phyloP scores from a whole-genome alignment of 495 filamentous ascomycete species.

The Glonium stellatum region DNA sequence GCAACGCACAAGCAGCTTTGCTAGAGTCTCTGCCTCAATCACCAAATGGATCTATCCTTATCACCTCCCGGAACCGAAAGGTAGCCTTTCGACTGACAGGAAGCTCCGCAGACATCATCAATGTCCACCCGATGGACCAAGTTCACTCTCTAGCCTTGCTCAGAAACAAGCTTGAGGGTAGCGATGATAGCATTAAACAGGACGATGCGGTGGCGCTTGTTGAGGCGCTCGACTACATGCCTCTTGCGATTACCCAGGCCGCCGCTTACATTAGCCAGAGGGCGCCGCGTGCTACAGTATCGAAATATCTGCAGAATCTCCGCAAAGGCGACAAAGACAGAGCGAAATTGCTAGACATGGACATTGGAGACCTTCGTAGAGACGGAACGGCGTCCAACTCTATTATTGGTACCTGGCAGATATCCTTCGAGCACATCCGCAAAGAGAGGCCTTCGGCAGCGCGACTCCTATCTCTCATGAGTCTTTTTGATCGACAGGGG shows the following conservation, averaged over 20 bases:
- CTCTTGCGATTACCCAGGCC: constrained; percentile 3
- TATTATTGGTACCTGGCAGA: constrained; percentile 3
- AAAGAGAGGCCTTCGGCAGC: constrained; percentile 23
- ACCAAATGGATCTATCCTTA: constrained; percentile 12
- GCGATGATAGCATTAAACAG: constrained; percentile 9
- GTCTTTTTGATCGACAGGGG: constrained; percentile 26
- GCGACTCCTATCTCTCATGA: constrained; percentile 27
- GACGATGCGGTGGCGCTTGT: constrained; percentile 12
- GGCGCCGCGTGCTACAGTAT: constrained; percentile 29
- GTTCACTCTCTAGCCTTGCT: constrained; percentile 36
- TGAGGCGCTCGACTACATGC: constrained; percentile 13
- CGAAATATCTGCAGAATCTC: constrained; percentile 37
- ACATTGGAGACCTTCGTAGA: constrained; percentile 37
- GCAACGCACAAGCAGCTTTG: neutral
- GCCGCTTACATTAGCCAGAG: constrained; percentile 5
- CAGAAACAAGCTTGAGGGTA: constrained; percentile 38
- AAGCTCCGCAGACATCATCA: constrained; percentile 34
- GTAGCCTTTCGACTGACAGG: constrained; percentile 28
- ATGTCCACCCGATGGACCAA: constrained; percentile 34
- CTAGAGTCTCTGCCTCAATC: constrained; percentile 11
- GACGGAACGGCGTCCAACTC: constrained; percentile 32
- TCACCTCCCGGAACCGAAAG: constrained; percentile 8
- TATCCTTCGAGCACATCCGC: constrained; percentile 40
- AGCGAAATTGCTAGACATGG: constrained; percentile 36
- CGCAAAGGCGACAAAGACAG: constrained; percentile 35